Base-by-base conservation (phyloP, 176 grass and related monocot species). In the Oryza glumipatula region DNA sequence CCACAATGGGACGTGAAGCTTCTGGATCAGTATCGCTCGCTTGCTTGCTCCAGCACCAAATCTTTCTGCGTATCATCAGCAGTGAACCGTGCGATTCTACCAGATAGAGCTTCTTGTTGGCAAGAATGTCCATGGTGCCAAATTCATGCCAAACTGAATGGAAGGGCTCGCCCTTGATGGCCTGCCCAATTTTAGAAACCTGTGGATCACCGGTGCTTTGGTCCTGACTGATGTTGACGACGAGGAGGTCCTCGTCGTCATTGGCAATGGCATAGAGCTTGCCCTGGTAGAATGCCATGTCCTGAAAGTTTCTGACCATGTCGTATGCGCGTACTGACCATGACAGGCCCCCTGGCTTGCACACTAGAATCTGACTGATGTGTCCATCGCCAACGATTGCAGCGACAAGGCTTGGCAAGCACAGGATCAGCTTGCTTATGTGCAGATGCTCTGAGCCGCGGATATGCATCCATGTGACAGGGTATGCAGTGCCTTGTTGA, bases 271-370 rank as follows among this genome's bases (percentile, higher is more conserved):
- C 21, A 14, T 72, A 60, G 35, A 72, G 67, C 67, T 82, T 72
- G 2, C 79, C 67, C 15, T 82, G 48, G 8, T 82, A 51, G 68
- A 82, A 82, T 7, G 33, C 68, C 19, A 72, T 43, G 9, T 82
- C 80, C 7, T 11, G 67, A 21, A 4, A 19, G 0, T 8, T 0
- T 0, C 0, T 9, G 6, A 11, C 5, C 8, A 0, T 0, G 2
- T 22, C 4, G 4, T 7, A 2, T 2, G 5, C 3, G 22, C 33
- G 1, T 0, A 52, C 30, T 0, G 72, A 38, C 73, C 71, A 83
- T 3, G 60, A 84, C 0, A 44, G 65, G 19, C 19, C 64, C 14
- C 63, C 61, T 16, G 64, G 72, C 4, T 19, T 61, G 61, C 60
- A 84, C 9, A 84, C 13, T 5, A 65, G 45, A 38, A 83, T n/a